Evolutionary conservation across 2,329 filamentous ascomycete species (phyloP).

Genomic region (Torrubiella hemipterigena): DNA sequence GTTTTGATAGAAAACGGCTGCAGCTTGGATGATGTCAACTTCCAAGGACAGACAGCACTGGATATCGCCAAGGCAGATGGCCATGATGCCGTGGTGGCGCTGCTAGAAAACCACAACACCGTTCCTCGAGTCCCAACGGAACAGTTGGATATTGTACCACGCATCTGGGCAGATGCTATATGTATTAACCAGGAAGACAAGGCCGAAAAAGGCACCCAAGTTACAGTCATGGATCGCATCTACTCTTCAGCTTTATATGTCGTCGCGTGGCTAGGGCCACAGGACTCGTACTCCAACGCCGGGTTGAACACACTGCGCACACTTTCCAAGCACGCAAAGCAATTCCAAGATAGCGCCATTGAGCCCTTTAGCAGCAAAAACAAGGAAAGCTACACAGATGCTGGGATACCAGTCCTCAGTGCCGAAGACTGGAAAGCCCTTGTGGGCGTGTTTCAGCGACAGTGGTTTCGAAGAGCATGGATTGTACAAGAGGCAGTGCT

Average conservation of each 20-base stretch:
- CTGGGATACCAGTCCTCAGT: conserved; percentile 9
- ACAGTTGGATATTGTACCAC: too few species aligned
- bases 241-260: conserved; percentile 13
- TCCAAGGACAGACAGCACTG: conserved; percentile 6
- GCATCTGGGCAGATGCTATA: conserved; percentile 18
- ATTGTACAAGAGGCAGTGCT: conserved; percentile 16
- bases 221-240: conserved; percentile 16
- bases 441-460: conserved; percentile 12
- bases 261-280: conserved; percentile 15
- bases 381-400: conserved; percentile 10
- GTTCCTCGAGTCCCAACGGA: conserved; percentile 3
- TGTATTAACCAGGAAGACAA: conserved; percentile 17
- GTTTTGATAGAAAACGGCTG: conserved; percentile 6
- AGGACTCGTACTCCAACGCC: conserved; percentile 7
- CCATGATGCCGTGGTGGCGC: conserved; percentile 6
- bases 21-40: conserved; percentile 4
- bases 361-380: conserved; percentile 11
- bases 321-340: conserved; percentile 6
- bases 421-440: conserved; percentile 9
- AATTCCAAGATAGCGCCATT: conserved; percentile 10
- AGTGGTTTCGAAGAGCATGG: conserved; percentile 17
- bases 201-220: conserved; percentile 14
- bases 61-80: conserved; percentile 9
- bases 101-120: conserved; percentile 5
- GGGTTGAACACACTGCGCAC: conserved; percentile 9